Evolutionary conservation across 345 rosid species (phyloP), one percentile per base, ranked within the genome.

Genomic region (Jatropha curcas): DNA sequence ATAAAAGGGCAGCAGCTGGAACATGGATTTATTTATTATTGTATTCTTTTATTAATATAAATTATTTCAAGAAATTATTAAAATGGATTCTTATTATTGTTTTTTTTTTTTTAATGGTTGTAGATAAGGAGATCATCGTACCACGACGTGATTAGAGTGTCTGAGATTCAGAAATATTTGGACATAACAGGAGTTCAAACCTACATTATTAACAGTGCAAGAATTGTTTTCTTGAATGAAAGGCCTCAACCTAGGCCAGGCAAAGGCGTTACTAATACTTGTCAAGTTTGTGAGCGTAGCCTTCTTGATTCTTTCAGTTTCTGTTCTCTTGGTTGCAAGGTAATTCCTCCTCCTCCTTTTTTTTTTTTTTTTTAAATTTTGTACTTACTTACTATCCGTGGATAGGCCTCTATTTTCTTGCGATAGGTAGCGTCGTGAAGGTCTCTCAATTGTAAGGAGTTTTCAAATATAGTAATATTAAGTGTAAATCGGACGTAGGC

Each of bases 241-340:
- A 86, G 99, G 68, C 98, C 99, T 58, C 99, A 93, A 84, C 98
- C 97, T 20, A 87, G 96, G 86, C 98, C 97, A 1, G 96, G 97
- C 19, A 95, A 95, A 84, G 97, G 98, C 0, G 96, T 91, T 28
- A 91, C 93, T 69, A 92, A 91, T 83, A 95, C 94, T 62, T 95
- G 99, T 63, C 89, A 89, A 71, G 98, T 89, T 80, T 93, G 99
- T 37, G 88, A 91, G 22, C 97, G 99, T 39, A 88, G 91, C 84
- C 98, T 96, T 37, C 94, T 93, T 2, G 99, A 96, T 74, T 88
- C 93, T 73, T 96, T 91, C 90, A 79, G 85, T 41, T 96, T 93
- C 83, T 96, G 99, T 93, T 96, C 99, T 34, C 96, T 93, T 57
- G 98, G 97, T 51, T 96, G 99, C 88, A 96, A 96, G 99, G 99